Evolutionary conservation across 1,284 basidiomycete species (phyloP), one percentile per base, ranked within the genome.

Genomic region (Golubevia pallescens): DNA sequence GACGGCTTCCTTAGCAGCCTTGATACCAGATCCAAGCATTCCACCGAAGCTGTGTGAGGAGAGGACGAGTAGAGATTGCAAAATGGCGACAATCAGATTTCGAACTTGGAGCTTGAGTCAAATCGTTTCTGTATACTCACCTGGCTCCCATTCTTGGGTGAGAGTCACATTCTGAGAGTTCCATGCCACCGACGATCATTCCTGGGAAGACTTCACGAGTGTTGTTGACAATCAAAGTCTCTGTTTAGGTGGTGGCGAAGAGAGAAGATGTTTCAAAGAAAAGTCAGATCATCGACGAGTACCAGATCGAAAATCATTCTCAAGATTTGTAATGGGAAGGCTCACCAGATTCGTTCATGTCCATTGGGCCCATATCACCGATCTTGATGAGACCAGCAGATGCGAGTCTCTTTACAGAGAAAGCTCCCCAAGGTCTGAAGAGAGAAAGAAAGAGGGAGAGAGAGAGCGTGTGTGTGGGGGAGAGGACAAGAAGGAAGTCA

Each of bases 381-480:
- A 81, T 64, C 63, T 80, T 79, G 67, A 81, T 66, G 21, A 83
- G 74, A n/a, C 81, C 81, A 21, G 81, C 74, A 6, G 66, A 68
- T 52, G 68, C 73, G 16, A 83, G 74, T 28, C 81, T 75, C 70
- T 83, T 83, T 56, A 81, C 81, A 32, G 65, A 66, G 66, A 78
- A 83, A 4, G 80, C 81, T 48, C 81, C 80, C 54, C 78, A 81
- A n/a, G 80, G 80, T 7, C 80, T n/a, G n/a, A n/a, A n/a, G 28
- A 28, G 28, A 28, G 28, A 28, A 28, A 28, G 28, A 28, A 28
- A 28, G 28, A 28, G 28, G 28, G 28, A 28, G 28, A 28, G 28
- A 28, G 28, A 28, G 28, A 28, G 28, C 28, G 28, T 28, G 28
- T 28, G n/a, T n/a, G n/a, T n/a, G n/a, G n/a, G n/a, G n/a, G n/a